A percentile compares a stretch with the other conserved stretches of the same genome.
Conservation (phyloP, 2,329 filamentous ascomycete genomes). For the Fusarium sp. region DNA sequence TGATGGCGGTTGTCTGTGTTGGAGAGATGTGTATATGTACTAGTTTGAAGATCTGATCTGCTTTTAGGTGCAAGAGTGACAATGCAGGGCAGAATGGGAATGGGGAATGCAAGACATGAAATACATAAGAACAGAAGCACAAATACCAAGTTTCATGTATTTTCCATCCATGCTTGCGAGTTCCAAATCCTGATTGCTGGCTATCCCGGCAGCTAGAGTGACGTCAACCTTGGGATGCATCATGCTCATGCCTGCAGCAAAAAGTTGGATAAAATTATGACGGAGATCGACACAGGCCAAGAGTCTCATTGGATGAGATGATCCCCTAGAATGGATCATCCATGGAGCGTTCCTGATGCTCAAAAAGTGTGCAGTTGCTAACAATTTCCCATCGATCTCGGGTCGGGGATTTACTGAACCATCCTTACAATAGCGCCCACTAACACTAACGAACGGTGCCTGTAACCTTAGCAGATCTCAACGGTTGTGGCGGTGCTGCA, state of each 20-base stretch:
- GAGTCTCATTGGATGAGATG: constrained; percentile 5
- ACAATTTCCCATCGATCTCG: background rate
- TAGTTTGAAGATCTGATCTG: constrained; percentile 1
- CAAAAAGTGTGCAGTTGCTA: background rate
- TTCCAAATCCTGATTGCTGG: constrained; percentile 44
- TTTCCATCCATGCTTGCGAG: constrained; percentile 39
- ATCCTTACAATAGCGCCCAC: constrained; percentile 14
- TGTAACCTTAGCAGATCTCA: background rate
- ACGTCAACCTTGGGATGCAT: constrained; percentile 37
- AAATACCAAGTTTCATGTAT: constrained; percentile 22
- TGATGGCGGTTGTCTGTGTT: constrained; percentile 22
- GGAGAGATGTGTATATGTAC: background rate
- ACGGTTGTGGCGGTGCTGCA: constrained; percentile 1
- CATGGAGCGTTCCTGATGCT: constrained; percentile 6
- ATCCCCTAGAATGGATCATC: background rate
- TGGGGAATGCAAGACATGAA: constrained; percentile 17
- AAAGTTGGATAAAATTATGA: constrained; percentile 38
- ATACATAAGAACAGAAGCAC: background rate
- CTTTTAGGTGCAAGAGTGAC: background rate
- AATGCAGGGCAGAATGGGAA: background rate
- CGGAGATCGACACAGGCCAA: constrained; percentile 32
- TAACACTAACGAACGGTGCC: background rate
- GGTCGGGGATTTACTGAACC: constrained; percentile 8
- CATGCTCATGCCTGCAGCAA: constrained; percentile 9
- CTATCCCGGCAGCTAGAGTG: constrained; percentile 31